Evolutionary conservation across 768 basidiomycete genomes (phyloP).

Genomic region (Rhodotorula taiwanensis): DNA sequence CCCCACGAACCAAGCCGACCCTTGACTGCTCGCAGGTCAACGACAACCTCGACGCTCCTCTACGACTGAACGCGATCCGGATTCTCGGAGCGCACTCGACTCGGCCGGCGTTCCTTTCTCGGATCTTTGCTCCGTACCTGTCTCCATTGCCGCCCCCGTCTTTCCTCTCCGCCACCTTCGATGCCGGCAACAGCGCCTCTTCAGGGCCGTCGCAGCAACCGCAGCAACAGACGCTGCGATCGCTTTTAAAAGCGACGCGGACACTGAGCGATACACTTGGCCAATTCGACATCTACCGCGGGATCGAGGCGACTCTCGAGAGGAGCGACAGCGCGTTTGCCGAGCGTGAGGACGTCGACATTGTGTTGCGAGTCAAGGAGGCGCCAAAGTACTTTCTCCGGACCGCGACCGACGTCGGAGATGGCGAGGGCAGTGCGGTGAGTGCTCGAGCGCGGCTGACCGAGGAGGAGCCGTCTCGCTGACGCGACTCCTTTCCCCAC

Average conservation of each 20-base stretch:
- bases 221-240: constrained; percentile 50
- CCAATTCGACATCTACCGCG: constrained; percentile 66
- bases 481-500: background rate
- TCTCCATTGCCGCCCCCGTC: constrained; percentile 39
- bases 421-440: constrained; percentile 74
- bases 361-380: constrained; percentile 72
- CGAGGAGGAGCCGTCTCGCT: background rate
- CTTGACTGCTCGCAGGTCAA: constrained; percentile 57
- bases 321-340: constrained; percentile 55
- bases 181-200: background rate
- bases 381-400: constrained; percentile 68
- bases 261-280: constrained; percentile 60
- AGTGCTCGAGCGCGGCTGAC: background rate
- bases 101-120: constrained; percentile 70
- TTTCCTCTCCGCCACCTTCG: constrained; percentile 33
- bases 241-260: constrained; percentile 64
- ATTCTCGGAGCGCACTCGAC: constrained; percentile 71
- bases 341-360: constrained; percentile 60
- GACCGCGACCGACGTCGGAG: constrained; percentile 83
- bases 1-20: no score
- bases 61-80: constrained; percentile 68
- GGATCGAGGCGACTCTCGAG: constrained; percentile 61
- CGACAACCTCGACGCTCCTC: constrained; percentile 58
- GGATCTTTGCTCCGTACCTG: constrained; percentile 64
- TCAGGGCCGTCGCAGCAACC: constrained; percentile 41